These are phyloP conservation scores for Lentinula sp. DNA, from an alignment of 768 basidiomycete species.

Conservation along the genomic window DNA sequence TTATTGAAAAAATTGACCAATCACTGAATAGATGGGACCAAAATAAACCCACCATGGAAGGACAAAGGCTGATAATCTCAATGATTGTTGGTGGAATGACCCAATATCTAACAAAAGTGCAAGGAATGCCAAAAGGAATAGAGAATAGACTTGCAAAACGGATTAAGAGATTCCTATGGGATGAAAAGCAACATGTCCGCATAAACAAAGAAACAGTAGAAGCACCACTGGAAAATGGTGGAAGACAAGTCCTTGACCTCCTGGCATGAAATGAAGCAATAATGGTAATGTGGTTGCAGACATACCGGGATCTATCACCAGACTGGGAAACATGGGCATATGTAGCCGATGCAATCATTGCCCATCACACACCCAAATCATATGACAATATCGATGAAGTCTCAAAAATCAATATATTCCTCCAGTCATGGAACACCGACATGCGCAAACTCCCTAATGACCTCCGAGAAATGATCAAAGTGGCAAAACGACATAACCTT, in stretches of 20 bases:
- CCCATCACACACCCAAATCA: too few species aligned
- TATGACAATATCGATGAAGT: too few species aligned
- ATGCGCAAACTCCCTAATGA: too few species aligned
- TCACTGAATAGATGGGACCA: slow-evolving; percentile 17
- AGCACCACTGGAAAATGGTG: background rate
- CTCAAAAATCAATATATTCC: too few species aligned
- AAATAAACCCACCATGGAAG: slow-evolving; percentile 23
- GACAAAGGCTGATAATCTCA: slow-evolving; percentile 16
- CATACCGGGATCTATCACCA: too few species aligned
- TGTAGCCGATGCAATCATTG: too few species aligned
- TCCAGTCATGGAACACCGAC: too few species aligned
- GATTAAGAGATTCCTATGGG: slow-evolving; percentile 16
- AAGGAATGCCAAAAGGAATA: slow-evolving; percentile 24
- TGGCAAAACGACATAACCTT: too few species aligned
- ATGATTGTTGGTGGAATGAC: slow-evolving; percentile 24
- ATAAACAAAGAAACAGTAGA: slow-evolving; percentile 20
- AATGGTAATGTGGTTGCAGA: too few species aligned
- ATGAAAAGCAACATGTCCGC: background rate
- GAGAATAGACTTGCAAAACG: slow-evolving; percentile 10
- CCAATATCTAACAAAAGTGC: slow-evolving; percentile 26
- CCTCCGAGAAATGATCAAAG: too few species aligned
- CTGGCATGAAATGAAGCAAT: slow-evolving; percentile 3
- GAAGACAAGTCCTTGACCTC: slow-evolving; percentile 5
- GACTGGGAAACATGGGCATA: too few species aligned
- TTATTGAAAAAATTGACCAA: slow-evolving; percentile 18